Base-by-base conservation (phyloP, 2,329 filamentous ascomycete genomes). In the Tolypocladium guangdongense region DNA sequence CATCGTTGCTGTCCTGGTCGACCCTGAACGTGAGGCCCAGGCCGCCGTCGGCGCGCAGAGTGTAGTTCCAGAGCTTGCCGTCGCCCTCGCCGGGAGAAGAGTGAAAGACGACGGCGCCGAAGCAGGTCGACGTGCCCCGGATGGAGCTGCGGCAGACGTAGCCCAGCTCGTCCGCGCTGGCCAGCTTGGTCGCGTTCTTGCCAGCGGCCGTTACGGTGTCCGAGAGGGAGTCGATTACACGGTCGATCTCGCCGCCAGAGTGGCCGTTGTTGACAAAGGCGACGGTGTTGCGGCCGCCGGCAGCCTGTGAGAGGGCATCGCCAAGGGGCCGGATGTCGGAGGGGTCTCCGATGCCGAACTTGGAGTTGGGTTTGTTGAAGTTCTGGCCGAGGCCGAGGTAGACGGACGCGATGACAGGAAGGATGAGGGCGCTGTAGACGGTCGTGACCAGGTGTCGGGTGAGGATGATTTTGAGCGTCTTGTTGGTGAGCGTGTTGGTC, bases 61-160 rank as follows among this genome's bases (percentile, higher is more conserved):
- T 91, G 64, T 96, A 96, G 68, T 93, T 95, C 91, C 91, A 96
- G 46, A 80, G 68, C 2, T 78, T 78, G 6, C 77, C 78, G 1
- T 66, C 58, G 11, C 88, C 88, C 69, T 93, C 84, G 2, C 70
- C 76, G 0, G 90, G 88, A 5, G 88, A 95, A 0, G 85, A 85
- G 52, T 82, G 75, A 71, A 95, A 92, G 7, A 86, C 81, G 2
- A 87, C 79, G 11, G 86, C 89, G 20, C 81, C 86, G 63, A 85
- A 90, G 67, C 88, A 93, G 1, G 69, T 72, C 18, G 86, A 86
- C 1, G 87, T 82, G 20, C 87, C 87, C 37, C 81, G 73, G 49
- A 88, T 69, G 37, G 76, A 78, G 59, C 78, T 84, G 33, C 77
- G 78, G 64, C 89, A 95, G 24, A 78, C 72, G 30, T 75, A 74